Base-by-base conservation (phyloP, 192 early-diverging fungal genomes). In the Coemansia sp. region DNA sequence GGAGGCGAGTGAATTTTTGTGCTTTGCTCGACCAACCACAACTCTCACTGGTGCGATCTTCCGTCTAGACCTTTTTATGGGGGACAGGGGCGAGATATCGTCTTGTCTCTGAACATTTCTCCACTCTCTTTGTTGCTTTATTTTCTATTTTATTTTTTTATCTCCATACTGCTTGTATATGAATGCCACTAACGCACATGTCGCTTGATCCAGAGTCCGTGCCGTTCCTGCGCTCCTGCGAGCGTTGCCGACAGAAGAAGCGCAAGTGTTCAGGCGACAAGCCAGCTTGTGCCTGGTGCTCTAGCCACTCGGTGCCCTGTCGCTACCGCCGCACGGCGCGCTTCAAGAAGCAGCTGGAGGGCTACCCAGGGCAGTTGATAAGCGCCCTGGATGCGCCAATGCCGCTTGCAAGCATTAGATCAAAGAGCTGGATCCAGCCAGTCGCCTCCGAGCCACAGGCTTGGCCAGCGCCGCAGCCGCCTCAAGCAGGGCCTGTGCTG, bases 191-290 rank as follows among this genome's bases (percentile, higher is more conserved):
- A 40, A 17, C 43, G 4, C 14, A 19, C 32, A 80, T 80, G 77
- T 63, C 73, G 40, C 68, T 76, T 29, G 78, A 81, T 72, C 78
- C 78, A 5, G 42, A 62, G 38, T 62, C 74, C 5, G 71, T 82
- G 38, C 80, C 80, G 29, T 82, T 82, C 49, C 62, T 82, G 59
- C 74, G 64, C 46, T 77, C 82, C 6, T 84, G 82, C 59, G 82
- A 84, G 73, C 67, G 76, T 24, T 84, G 82, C 32, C 63, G 82
- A 5, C 70, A 73, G 29, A 79, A 80, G 57, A 84, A 84, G 70
- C 74, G 76, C 59, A 76, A 73, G 67, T 84, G 82, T 62, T 67
- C 70, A 2, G 77, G 82, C 36, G 73, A 79, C 1, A 71, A 70
- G 46, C 82, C 82, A 2, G 71, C 77, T 22, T 84, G 82, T 14